Base-by-base conservation (phyloP, 139 green algal species). In the Picochlorum sp. region DNA sequence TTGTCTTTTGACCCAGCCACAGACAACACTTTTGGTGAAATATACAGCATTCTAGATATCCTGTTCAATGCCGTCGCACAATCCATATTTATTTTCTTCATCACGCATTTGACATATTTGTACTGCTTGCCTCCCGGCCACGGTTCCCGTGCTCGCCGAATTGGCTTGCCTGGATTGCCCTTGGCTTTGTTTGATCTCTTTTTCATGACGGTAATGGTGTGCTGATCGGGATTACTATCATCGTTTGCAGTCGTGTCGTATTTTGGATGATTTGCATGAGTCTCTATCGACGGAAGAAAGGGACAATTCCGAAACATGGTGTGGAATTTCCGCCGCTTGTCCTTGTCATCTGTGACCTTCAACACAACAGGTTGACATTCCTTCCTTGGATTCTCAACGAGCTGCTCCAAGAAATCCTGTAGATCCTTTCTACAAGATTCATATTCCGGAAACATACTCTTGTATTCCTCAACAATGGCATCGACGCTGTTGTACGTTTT, bases 1-100 rank as follows among this genome's bases (percentile, higher is more conserved):
- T 96, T 97, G 78, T 98, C 92, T 79, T 98, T 98, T 38, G 87
- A 96, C 60, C 92, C 92, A 16, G 87, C 84, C 37, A 86, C 81
- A 0, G 49, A 62, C 31, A 90, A 82, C 3, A 60, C 6, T 37
- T 69, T 73, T 31, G 63, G 51, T 14, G 66, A 52, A 30, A 70
- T 31, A 45, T 64, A 72, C 45, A 86, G 62, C 38, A 70, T 44
- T 3, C 72, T 63, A 3, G 52, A 9, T 11, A 92, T 58, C 11
- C 75, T 18, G 6, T 49, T 60, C 11, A 91, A 49, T 2, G 75
- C 76, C 34, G 58, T 26, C 47, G 69, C 69, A 1, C 80, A 90
- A 55, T 97, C 90, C 71, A 86, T 88, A 80, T 96, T 96, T 30
- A 91, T 83, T 67, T 97, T 97, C 69, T 81, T 85, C 45, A 97